Percentiles rank a stretch among this genome's conserved stretches.
Evolutionary conservation across 1,284 basidiomycete species (phyloP).

Genomic region (Puccinia triticina): DNA sequence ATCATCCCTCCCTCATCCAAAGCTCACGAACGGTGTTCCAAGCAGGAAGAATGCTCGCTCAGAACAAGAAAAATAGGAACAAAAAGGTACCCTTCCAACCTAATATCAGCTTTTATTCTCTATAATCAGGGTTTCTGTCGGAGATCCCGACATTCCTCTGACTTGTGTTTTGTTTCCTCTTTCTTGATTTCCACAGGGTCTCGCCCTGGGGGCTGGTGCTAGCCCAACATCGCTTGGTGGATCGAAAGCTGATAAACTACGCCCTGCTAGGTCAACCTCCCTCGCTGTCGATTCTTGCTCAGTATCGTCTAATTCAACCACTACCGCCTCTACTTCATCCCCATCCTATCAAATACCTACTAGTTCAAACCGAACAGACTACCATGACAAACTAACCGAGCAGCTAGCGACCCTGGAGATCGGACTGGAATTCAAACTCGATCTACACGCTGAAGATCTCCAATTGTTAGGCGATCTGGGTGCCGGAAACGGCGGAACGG

Average conservation of each 20-base stretch:
- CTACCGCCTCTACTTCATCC: constrained; percentile 26
- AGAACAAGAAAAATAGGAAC: constrained; percentile 50
- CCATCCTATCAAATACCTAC: constrained; percentile 20
- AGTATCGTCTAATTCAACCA: constrained; percentile 37
- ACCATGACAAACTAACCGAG: constrained; percentile 72
- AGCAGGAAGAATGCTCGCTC: constrained; percentile 24
- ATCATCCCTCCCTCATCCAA: too few species aligned
- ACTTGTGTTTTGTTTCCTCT: constrained; percentile 1
- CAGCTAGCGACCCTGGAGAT: constrained; percentile 69
- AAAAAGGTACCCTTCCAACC: constrained; percentile 35
- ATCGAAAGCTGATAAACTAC: constrained; percentile 38
- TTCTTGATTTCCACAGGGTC: constrained; percentile 12
- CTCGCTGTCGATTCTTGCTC: constrained; percentile 26
- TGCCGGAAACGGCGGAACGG: constrained; percentile 96
- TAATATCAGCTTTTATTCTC: not conserved
- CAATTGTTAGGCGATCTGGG: constrained; percentile 83
- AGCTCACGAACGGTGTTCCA: not conserved
- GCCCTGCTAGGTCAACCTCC: constrained; percentile 43
- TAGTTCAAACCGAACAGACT: constrained; percentile 56
- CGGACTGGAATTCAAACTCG: constrained; percentile 62
- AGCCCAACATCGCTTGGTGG: constrained; percentile 13
- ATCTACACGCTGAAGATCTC: constrained; percentile 61
- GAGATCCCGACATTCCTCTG: not conserved
- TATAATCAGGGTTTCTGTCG: not conserved
- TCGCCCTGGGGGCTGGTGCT: constrained; percentile 39